These are phyloP conservation scores for Paecilomyces formosus DNA, from an alignment of 2,329 filamentous ascomycete genomes.

Conservation along the genomic window DNA sequence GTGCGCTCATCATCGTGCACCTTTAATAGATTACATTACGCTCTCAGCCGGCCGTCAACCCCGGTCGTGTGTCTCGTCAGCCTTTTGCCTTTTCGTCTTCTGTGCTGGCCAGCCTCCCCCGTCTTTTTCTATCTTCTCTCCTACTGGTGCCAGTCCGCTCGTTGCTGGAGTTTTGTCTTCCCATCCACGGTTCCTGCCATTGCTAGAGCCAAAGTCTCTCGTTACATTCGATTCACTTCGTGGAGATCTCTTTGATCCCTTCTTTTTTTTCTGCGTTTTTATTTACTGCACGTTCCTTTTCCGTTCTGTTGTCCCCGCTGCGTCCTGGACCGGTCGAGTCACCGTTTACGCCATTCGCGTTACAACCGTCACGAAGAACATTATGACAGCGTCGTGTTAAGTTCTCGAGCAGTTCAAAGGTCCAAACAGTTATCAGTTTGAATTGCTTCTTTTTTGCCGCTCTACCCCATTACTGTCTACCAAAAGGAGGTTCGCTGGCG, in stretches of 20 bases:
- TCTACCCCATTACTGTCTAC: neutral
- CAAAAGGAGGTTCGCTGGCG: neutral
- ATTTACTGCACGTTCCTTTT: conserved; percentile 1
- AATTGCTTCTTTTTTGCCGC: neutral
- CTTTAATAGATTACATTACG: neutral
- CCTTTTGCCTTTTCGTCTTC: conserved; percentile 3
- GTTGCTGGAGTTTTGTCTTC: neutral
- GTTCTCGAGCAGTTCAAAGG: neutral
- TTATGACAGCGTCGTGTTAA: neutral
- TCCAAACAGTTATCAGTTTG: neutral
- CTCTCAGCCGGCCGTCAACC: neutral
- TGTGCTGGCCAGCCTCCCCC: neutral
- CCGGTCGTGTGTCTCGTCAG: neutral
- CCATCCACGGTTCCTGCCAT: neutral
- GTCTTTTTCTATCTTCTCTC: neutral
- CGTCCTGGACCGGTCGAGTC: neutral
- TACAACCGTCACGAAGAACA: neutral
- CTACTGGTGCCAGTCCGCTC: neutral
- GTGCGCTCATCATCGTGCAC: neutral
- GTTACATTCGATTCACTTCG: neutral
- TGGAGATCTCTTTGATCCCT: conserved; percentile 1
- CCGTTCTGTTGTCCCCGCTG: neutral
- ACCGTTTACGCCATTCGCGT: neutral
- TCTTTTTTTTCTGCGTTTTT: neutral
- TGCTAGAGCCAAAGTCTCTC: conserved; percentile 3